Percentiles rank a stretch among this genome's conserved stretches.
These are phyloP conservation scores for Crucibulum laeve DNA, from an alignment of 768 basidiomycete genomes.

Conservation along the genomic window DNA sequence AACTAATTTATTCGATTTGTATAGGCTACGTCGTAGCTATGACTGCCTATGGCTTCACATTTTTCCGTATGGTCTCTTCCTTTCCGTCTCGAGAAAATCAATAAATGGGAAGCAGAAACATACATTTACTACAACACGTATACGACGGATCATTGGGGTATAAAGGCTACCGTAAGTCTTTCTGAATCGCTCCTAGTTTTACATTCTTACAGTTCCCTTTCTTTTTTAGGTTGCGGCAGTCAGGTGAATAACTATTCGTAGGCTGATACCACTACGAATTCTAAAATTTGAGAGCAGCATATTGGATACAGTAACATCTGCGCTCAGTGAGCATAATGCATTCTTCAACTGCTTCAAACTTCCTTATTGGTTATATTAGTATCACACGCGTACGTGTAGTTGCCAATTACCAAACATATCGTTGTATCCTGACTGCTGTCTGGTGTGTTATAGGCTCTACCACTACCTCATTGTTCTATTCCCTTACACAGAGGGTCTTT, in stretches of 20 bases:
- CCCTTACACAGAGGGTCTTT: conserved; percentile 15
- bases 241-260: conserved; percentile 7
- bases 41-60: conserved; percentile 22
- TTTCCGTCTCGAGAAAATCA: neutral
- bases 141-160: conserved; percentile 10
- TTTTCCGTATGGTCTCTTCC: conserved; percentile 18
- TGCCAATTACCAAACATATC: neutral
- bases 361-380: conserved; percentile 3
- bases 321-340: conserved; percentile 12
- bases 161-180: conserved; percentile 16
- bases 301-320: conserved; percentile 15
- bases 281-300: conserved; percentile 3
- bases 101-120: conserved; percentile 14
- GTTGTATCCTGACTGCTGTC: too few relatives aligned
- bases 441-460: conserved; percentile 15
- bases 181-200: neutral
- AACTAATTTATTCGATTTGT: neutral
- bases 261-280: neutral
- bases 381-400: conserved; percentile 11
- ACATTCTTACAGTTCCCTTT: neutral
- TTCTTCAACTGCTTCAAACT: neutral
- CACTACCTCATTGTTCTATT: conserved; percentile 18
- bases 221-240: conserved; percentile 7
- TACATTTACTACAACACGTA: conserved; percentile 22
- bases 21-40: conserved; percentile 19